Percentiles rank a stretch among this genome's conserved stretches.
Conservation (phyloP, 108 stramenopile species). For the Seminavis robusta region DNA sequence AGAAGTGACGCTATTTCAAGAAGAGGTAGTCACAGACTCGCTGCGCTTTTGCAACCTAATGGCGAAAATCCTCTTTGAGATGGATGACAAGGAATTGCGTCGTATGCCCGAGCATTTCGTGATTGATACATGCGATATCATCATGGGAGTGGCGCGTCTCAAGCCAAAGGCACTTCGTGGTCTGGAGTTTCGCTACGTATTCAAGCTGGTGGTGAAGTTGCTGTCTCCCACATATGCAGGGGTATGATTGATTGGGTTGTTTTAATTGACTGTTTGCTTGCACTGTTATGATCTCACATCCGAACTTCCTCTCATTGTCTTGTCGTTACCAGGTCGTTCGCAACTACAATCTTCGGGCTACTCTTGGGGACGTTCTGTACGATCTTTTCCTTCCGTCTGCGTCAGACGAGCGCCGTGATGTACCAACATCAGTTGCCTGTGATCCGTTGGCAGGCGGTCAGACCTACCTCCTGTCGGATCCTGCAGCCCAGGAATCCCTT, state of each 20-base stretch:
- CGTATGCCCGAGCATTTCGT: conserved; percentile 85
- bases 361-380: conserved; percentile 89
- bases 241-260: conserved; percentile 21
- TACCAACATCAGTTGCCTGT: conserved; percentile 54
- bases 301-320: neutral
- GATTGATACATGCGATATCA: conserved; percentile 65
- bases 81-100: conserved; percentile 47
- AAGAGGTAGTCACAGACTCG: conserved; percentile 61
- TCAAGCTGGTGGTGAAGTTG: conserved; percentile 67
- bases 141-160: conserved; percentile 57
- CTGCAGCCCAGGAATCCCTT: conserved; percentile 77
- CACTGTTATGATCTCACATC: neutral
- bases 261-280: neutral
- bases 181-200: conserved; percentile 58
- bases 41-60: conserved; percentile 64
- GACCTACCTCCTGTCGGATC: conserved; percentile 73
- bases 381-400: conserved; percentile 78
- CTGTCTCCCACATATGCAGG: conserved; percentile 63
- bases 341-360: conserved; percentile 93
- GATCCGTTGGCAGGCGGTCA: conserved; percentile 70
- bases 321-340: conserved; percentile 53
- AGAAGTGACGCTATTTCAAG: conserved; percentile 68
- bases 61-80: conserved; percentile 50
- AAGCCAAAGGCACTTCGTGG: conserved; percentile 56
- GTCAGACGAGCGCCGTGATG: conserved; percentile 35